Percentiles rank a stretch among this genome's conserved stretches.
phyloP scores from a whole-genome alignment of 2,329 filamentous ascomycete species.

The Metarhizium sp. region DNA sequence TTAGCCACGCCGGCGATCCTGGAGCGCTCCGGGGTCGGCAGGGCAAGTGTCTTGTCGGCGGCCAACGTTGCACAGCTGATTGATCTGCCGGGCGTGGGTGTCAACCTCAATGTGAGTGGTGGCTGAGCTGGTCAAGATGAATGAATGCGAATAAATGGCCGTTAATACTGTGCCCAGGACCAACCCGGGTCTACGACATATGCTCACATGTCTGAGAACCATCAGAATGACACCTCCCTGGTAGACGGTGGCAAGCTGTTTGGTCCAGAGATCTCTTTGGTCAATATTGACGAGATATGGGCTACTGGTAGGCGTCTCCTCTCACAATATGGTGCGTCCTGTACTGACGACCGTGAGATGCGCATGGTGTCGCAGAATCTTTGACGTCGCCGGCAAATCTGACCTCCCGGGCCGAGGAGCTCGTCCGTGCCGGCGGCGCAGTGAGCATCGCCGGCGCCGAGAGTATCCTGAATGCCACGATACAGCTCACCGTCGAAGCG shows the following conservation, averaged over 20 bases:
- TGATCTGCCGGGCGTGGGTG: slow-evolving; percentile 45
- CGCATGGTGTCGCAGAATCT: not conserved
- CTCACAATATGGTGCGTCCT: too few relatives aligned
- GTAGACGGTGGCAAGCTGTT: slow-evolving; percentile 11
- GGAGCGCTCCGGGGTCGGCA: slow-evolving; percentile 46
- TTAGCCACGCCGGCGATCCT: slow-evolving; percentile 26
- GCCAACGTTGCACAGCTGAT: slow-evolving; percentile 37
- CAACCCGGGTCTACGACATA: slow-evolving; percentile 11
- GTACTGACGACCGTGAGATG: not conserved
- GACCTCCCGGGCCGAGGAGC: slow-evolving; percentile 8
- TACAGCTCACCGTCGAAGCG: slow-evolving; percentile 10
- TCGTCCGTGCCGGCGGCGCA: slow-evolving; percentile 13
- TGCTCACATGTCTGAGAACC: slow-evolving; percentile 10
- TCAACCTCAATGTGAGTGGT: slow-evolving; percentile 13
- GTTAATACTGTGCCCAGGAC: slow-evolving; percentile 3
- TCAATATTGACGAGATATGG: slow-evolving; percentile 14
- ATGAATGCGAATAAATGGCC: not conserved
- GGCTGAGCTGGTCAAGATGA: not conserved
- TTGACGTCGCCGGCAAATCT: slow-evolving; percentile 3
- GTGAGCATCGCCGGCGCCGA: slow-evolving; percentile 11
- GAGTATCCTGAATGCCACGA: slow-evolving; percentile 12
- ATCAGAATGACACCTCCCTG: slow-evolving; percentile 13
- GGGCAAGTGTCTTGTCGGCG: slow-evolving; percentile 31
- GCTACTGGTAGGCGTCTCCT: not conserved
- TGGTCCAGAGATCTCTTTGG: slow-evolving; percentile 13